Evolutionary conservation across 352 stramenopile species (phyloP), one percentile per base, ranked within the genome.

Genomic region (Stephanocyclus meneghinianus): DNA sequence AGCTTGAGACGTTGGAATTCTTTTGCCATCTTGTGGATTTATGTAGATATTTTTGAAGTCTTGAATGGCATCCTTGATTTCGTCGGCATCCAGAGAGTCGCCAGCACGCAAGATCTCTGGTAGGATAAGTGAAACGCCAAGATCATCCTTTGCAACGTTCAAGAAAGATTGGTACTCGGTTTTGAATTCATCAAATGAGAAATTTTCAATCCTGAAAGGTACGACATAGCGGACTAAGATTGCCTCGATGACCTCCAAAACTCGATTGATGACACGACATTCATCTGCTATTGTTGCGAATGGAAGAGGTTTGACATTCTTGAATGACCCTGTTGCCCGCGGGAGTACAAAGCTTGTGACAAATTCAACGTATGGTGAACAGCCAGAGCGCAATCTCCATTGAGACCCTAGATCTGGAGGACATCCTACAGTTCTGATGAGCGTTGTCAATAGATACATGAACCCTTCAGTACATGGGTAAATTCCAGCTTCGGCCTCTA

Each of bases 331-430:
- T 26, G 82, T 76, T 30, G 81, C 76, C 55, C 86, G 62, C 0
- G 87, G 87, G 51, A 94, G 67, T 16, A 94, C 71, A 73, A 90
- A 93, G 55, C 90, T 64, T 11, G 77, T 82, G 10, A 91, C 81
- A 73, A 91, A 92, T 82, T 92, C 87, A n/a, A 94, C 71, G 48
- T 94, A 94, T 11, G 89, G 87, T 35, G 85, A 66, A 66, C 79
- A 90, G 35, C 89, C 89, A 40, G 85, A 71, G 9, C 86, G 81
- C 13, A 83, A 53, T 26, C 89, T 77, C 78, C 76, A 90, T 26
- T 81, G 71, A 16, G 71, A 71, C 30, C 89, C 89, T 42, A 94
- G 63, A 30, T 80, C 60, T 4, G 76, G 81, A 40, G 89, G 87
- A 63, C 80, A 93, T 18, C 81, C 86, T n/a, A 61, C 83, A 30